These are phyloP conservation scores for Acanthamoeba sp. DNA, from an alignment of 208 protist species.

Conservation along the genomic window DNA sequence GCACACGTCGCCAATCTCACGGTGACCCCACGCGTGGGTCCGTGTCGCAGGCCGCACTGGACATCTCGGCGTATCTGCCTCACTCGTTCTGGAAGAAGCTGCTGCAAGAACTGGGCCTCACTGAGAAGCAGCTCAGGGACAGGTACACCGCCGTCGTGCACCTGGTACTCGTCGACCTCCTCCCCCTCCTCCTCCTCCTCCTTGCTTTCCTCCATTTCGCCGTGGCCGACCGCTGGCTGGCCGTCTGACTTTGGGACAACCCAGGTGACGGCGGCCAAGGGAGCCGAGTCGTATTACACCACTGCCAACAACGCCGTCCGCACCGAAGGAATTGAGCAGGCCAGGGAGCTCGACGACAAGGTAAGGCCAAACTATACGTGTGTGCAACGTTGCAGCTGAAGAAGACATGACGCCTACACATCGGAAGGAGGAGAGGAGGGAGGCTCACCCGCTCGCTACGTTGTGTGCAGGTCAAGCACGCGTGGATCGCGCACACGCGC, in stretches of 20 bases:
- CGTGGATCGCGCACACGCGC: slow-evolving; percentile 60
- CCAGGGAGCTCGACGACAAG: slow-evolving; percentile 90
- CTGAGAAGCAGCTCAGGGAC: slow-evolving; percentile 34
- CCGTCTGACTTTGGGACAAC: slow-evolving; percentile 27
- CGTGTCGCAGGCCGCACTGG: not conserved
- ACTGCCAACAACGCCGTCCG: slow-evolving; percentile 88
- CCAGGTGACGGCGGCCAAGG: slow-evolving; percentile 90
- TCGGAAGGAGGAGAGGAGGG: not conserved
- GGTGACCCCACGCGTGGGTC: too few relatives aligned
- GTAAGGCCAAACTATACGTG: slow-evolving; percentile 79
- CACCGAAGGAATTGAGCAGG: slow-evolving; percentile 89
- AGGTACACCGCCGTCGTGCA: slow-evolving; percentile 67
- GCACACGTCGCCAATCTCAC: too few relatives aligned
- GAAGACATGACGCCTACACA: too few relatives aligned
- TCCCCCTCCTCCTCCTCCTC: not conserved
- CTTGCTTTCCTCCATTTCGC: not conserved
- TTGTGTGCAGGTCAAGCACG: not conserved
- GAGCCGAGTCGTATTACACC: slow-evolving; percentile 89
- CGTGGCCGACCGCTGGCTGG: too few relatives aligned
- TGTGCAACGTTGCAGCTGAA: too few relatives aligned
- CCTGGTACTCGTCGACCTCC: slow-evolving; percentile 3
- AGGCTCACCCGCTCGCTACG: not conserved
- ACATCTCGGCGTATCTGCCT: slow-evolving; percentile 72
- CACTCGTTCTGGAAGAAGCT: slow-evolving; percentile 63
- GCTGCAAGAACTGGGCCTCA: slow-evolving; percentile 34